phyloP scores from a whole-genome alignment of 441 rosid species.

The Syzygium malaccense region DNA sequence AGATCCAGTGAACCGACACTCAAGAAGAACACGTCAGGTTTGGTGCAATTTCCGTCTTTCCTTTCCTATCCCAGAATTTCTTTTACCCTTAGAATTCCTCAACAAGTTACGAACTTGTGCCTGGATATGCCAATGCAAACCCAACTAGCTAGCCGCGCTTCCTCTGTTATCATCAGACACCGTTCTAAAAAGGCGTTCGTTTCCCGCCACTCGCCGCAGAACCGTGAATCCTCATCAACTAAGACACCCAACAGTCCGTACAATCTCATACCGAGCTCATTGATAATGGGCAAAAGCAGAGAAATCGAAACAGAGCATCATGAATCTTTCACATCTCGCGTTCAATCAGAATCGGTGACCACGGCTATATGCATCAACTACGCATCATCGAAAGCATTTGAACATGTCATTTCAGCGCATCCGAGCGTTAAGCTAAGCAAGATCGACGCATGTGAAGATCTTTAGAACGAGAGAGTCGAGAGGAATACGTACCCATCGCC shows the following conservation, averaged over 20 bases:
- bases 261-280: not conserved
- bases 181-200: not conserved
- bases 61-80: not conserved
- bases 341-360: not conserved
- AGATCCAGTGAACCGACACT: not conserved
- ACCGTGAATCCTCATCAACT: not conserved
- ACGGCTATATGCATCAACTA: not conserved
- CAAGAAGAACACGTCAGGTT: not conserved
- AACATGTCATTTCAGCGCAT: not conserved
- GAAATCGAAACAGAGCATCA: not conserved
- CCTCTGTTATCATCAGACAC: not conserved
- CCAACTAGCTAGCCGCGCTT: not conserved
- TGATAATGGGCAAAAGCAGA: not conserved
- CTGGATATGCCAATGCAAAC: not conserved
- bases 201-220: not conserved
- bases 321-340: not conserved
- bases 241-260: not conserved
- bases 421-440: not conserved
- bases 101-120: not conserved
- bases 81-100: not conserved
- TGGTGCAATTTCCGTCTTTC: not conserved
- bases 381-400: not conserved
- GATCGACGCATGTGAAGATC: not conserved
- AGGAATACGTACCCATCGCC: not conserved
- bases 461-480: not conserved